Base-by-base conservation (phyloP, 176 grass and related monocot species). In the Metroxylon sagu region DNA sequence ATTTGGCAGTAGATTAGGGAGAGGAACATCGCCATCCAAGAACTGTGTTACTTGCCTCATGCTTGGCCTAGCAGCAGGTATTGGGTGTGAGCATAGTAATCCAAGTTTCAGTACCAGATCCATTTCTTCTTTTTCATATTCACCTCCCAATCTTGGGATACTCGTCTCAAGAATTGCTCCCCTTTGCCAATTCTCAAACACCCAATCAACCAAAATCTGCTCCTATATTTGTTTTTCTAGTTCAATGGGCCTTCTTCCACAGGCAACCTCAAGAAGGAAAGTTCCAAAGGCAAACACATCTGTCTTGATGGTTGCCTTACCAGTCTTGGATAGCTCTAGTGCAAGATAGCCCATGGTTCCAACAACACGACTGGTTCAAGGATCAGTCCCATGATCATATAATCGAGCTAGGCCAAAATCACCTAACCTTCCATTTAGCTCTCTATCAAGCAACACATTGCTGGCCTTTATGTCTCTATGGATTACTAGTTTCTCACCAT, bases 11-110 rank as follows among this genome's bases (percentile, higher is more conserved):
- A 23, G 21, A 23, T 23, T 1, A 23, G 21, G 21, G 21, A 23
- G 21, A 23, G 21, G 21, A 23, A 23, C 21, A 23, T 23, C 21
- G 1, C 21, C 21, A 23, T 23, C 21, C 21, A 23, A 23, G 21
- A 23, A 23, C 1, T 23, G 21, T 23, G 1, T 23, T 1, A 23
- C 21, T 23, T 23, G 21, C 21, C 21, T 23, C 21, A 23, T 23
- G 21, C 21, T 23, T 23, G 21, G 78, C 18, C 78, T 63, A 18
- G 65, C 53, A 6, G 57, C 74, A 4, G 71, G 60, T 1, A 75
- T 70, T 25, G 78, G 60, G 25, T 81, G 78, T 29, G 78, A 81
- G 21, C 78, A 82, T 6, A 56, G 0, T 3, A 73, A 14, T 2
- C 70, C 58, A 0, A 73, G 19, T 50, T 48, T 55, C 0, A 64